A percentile compares a stretch with the other conserved stretches of the same genome.
phyloP scores from a whole-genome alignment of 2,329 filamentous ascomycete species.

The Metarhizium brunneum region DNA sequence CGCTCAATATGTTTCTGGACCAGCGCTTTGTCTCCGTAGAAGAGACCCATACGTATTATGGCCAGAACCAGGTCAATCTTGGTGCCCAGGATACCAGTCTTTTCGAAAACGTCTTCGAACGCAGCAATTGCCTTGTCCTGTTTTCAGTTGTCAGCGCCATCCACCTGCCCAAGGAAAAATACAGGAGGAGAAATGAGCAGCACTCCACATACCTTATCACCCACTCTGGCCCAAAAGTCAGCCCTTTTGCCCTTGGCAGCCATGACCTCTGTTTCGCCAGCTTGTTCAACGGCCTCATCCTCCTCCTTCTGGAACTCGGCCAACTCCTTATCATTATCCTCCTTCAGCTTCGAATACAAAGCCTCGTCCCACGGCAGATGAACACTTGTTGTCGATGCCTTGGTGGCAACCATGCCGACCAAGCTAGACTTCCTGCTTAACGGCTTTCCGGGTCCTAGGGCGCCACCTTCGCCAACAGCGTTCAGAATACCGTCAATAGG shows the following conservation, averaged over 20 bases:
- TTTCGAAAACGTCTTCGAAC: slow-evolving; percentile 90
- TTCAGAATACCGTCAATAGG: slow-evolving; percentile 78
- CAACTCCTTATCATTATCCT: slow-evolving; percentile 70
- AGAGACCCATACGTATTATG: slow-evolving; percentile 89
- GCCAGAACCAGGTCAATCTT: slow-evolving; percentile 97
- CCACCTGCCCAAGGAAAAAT: neutral
- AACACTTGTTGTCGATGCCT: slow-evolving; percentile 52
- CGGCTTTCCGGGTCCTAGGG: slow-evolving; percentile 44
- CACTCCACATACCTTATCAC: slow-evolving; percentile 67
- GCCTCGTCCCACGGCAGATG: slow-evolving; percentile 85
- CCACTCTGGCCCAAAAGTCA: slow-evolving; percentile 91
- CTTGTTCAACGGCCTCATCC: slow-evolving; percentile 91
- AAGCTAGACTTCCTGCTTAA: slow-evolving; percentile 59
- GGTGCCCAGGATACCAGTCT: slow-evolving; percentile 91
- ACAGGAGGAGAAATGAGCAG: too few relatives aligned
- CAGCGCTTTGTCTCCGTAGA: slow-evolving; percentile 86
- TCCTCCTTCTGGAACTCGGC: slow-evolving; percentile 74
- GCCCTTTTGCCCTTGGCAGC: slow-evolving; percentile 89
- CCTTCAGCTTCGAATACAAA: slow-evolving; percentile 68
- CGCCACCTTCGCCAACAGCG: slow-evolving; percentile 54
- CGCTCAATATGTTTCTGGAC: slow-evolving; percentile 93
- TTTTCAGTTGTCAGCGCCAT: neutral
- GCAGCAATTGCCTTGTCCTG: slow-evolving; percentile 90
- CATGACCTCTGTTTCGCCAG: slow-evolving; percentile 90
- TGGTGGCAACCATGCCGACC: slow-evolving; percentile 67